These are phyloP conservation scores for Eucalyptus cloeziana DNA, from an alignment of 345 rosid genomes.

Conservation along the genomic window DNA sequence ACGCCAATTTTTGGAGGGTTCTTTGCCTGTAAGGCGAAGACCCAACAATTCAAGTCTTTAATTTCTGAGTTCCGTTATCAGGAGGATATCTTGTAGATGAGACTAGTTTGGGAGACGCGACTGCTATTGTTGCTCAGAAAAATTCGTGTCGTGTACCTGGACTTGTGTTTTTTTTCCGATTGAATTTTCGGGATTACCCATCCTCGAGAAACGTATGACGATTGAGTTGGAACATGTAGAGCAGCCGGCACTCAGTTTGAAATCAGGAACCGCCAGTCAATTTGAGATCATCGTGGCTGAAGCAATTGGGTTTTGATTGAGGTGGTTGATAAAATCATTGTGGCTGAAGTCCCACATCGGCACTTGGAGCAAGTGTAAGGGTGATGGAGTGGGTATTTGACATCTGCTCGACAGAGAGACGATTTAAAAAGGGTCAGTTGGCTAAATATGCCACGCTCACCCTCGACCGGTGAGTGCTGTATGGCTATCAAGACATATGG, in stretches of 20 bases:
- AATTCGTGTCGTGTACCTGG: too few species aligned
- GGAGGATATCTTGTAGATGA: rapidly evolving
- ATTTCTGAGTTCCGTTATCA: rapidly evolving
- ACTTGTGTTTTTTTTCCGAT: too few species aligned
- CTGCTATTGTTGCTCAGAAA: rapidly evolving
- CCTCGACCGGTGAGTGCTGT: neutral
- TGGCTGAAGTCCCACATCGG: neutral
- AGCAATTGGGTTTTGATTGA: too few species aligned
- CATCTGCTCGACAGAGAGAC: rapidly evolving
- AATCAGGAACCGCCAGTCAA: too few species aligned
- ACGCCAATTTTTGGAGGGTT: neutral
- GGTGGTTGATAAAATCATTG: neutral
- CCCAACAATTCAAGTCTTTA: neutral
- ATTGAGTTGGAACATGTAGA: too few species aligned
- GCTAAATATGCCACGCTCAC: neutral
- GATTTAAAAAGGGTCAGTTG: neutral
- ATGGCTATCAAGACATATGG: neutral
- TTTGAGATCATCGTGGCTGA: too few species aligned
- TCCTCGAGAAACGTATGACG: rapidly evolving
- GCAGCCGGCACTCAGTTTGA: too few species aligned
- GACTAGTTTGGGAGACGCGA: rapidly evolving
- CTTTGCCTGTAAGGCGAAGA: neutral
- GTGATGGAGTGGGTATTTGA: neutral
- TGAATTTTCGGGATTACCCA: rapidly evolving
- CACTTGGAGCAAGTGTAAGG: neutral